Evolutionary conservation across 2,329 filamentous ascomycete species (phyloP).

Genomic region (Macroventuria anomochaeta): DNA sequence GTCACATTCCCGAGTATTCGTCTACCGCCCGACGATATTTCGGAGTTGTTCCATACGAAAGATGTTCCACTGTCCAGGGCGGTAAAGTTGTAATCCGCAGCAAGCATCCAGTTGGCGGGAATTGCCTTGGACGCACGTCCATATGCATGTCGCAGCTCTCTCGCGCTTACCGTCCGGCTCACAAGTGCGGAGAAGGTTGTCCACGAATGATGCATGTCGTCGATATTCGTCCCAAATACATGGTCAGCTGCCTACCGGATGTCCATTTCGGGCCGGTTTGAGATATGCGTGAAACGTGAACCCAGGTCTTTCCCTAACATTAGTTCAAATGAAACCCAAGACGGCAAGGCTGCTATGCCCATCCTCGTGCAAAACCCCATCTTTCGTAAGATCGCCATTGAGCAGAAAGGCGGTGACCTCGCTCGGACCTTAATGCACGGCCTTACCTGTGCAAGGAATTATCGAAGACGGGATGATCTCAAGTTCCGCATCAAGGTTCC

Average conservation of each 20-base stretch:
- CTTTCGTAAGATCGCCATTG: slow-evolving; percentile 27
- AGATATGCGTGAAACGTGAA: slow-evolving; percentile 8
- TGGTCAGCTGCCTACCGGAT: slow-evolving; percentile 3
- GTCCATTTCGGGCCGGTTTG: slow-evolving; percentile 10
- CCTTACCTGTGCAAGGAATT: slow-evolving; percentile 2
- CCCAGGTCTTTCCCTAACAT: not conserved
- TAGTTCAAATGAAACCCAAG: slow-evolving; percentile 2
- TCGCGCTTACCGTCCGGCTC: not conserved
- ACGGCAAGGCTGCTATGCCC: slow-evolving; percentile 11
- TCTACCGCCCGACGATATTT: not conserved
- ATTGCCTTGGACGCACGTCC: not conserved
- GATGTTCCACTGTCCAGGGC: not conserved
- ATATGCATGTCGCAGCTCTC: slow-evolving; percentile 1
- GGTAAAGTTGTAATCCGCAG: slow-evolving; percentile 3
- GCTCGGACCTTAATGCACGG: slow-evolving; percentile 12
- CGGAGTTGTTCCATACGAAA: not conserved
- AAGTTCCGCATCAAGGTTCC: slow-evolving; percentile 19
- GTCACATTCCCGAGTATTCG: not conserved
- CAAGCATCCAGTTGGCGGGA: slow-evolving; percentile 9
- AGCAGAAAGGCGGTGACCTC: slow-evolving; percentile 33
- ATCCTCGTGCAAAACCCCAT: slow-evolving; percentile 10
- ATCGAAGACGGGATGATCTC: slow-evolving; percentile 20
- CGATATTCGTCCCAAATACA: slow-evolving; percentile 1
- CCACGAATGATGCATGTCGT: not conserved
- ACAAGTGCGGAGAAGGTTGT: slow-evolving; percentile 11